Evolutionary conservation across 768 basidiomycete species (phyloP).

Genomic region (Rickenella mellea): DNA sequence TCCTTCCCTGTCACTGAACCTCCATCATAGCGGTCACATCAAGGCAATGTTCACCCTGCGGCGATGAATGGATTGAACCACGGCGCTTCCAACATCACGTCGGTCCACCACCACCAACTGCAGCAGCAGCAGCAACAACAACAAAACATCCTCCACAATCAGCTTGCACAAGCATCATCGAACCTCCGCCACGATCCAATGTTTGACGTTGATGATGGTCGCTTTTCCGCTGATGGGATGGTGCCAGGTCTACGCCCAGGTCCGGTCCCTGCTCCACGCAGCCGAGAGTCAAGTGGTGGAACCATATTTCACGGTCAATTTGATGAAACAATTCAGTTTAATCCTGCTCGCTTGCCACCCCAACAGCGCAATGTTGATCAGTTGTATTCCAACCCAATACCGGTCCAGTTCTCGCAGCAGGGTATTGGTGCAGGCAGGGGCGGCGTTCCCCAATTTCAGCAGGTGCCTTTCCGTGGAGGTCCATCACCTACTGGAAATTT

Average conservation of each 20-base stretch:
- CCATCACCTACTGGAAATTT: conserved; percentile 52
- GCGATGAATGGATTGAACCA: conserved; percentile 16
- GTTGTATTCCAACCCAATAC: conserved; percentile 40
- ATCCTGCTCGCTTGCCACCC: conserved; percentile 43
- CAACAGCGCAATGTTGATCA: conserved; percentile 45
- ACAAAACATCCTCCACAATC: conserved; percentile 21
- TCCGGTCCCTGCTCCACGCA: conserved; percentile 40
- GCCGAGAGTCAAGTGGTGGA: conserved; percentile 37
- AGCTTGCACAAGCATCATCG: conserved; percentile 15
- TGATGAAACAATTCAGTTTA: conserved; percentile 56
- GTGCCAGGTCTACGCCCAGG: conserved; percentile 72
- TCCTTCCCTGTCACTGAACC: not conserved
- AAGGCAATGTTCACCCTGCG: conserved; percentile 13
- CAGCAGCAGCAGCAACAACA: conserved; percentile 31
- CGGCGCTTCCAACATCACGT: conserved; percentile 29
- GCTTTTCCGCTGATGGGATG: conserved; percentile 77
- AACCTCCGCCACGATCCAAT: conserved; percentile 53
- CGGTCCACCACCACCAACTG: conserved; percentile 30
- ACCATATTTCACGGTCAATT: conserved; percentile 46
- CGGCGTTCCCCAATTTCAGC: conserved; percentile 42
- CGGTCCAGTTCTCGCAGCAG: conserved; percentile 47
- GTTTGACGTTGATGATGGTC: conserved; percentile 68
- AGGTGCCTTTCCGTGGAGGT: conserved; percentile 52
- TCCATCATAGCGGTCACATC: too few relatives aligned
- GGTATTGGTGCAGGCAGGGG: conserved; percentile 35